These are phyloP conservation scores for Cubamyces sp. DNA, from an alignment of 768 basidiomycete genomes.

Conservation along the genomic window DNA sequence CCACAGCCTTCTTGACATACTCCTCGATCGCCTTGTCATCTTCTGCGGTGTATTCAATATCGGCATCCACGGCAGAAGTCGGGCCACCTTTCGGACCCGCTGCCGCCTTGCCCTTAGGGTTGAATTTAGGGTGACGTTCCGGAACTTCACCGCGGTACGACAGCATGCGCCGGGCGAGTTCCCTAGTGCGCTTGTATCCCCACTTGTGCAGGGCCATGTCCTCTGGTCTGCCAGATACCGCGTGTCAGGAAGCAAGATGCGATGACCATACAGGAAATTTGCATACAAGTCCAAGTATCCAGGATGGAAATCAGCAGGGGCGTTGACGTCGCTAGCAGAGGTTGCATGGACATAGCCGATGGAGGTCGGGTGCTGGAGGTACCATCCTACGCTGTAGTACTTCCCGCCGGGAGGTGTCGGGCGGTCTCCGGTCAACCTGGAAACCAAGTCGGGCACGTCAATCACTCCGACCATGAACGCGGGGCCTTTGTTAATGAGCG, in stretches of 20 bases:
- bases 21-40: constrained; percentile 41
- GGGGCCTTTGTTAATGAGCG: constrained; percentile 11
- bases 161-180: constrained; percentile 59
- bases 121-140: constrained; percentile 36
- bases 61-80: constrained; percentile 32
- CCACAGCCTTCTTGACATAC: constrained; percentile 31
- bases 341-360: constrained; percentile 52
- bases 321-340: constrained; percentile 44
- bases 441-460: too few relatives aligned
- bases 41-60: constrained; percentile 38
- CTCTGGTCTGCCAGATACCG: constrained; percentile 23
- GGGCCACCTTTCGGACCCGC: constrained; percentile 24
- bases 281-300: constrained; percentile 48
- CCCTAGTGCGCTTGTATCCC: constrained; percentile 59
- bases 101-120: constrained; percentile 31
- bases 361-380: constrained; percentile 48
- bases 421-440: constrained; percentile 34
- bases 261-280: background rate
- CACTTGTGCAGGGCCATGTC: constrained; percentile 49
- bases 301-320: constrained; percentile 48
- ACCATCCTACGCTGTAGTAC: constrained; percentile 35
- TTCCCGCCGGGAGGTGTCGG: constrained; percentile 29
- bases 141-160: constrained; percentile 40
- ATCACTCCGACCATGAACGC: too few relatives aligned
- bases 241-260: background rate